Percentiles rank a stretch among this genome's conserved stretches.
phyloP scores from a whole-genome alignment of 345 rosid species.

The Draba incana region DNA sequence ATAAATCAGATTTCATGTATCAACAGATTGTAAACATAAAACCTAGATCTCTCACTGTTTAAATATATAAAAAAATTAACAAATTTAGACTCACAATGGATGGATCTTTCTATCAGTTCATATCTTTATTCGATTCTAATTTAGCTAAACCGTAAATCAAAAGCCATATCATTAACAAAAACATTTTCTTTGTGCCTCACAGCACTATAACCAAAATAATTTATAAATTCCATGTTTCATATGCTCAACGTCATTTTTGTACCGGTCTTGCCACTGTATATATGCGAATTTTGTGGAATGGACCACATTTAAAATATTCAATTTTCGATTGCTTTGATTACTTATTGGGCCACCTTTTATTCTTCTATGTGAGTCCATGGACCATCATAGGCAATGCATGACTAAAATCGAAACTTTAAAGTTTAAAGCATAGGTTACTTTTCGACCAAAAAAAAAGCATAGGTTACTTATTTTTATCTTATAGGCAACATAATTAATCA shows the following conservation, averaged over 20 bases:
- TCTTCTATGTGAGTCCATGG: constrained; percentile 23
- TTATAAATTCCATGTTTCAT: background rate
- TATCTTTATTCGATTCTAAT: background rate
- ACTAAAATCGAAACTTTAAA: constrained; percentile 13
- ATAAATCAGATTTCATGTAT: too few species aligned
- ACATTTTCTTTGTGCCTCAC: constrained; percentile 2
- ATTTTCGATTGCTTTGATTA: constrained; percentile 9
- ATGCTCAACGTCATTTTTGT: constrained; percentile 22
- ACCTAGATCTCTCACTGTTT: too few species aligned
- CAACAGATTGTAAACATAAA: too few species aligned
- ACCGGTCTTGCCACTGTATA: constrained; percentile 18
- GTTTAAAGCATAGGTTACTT: background rate
- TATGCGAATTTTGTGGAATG: constrained; percentile 19
- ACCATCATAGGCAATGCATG: constrained; percentile 7
- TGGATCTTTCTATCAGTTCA: background rate
- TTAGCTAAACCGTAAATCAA: background rate
- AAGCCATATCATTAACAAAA: background rate
- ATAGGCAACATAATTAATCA: background rate
- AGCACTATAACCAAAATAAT: background rate
- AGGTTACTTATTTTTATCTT: background rate
- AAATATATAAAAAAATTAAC: too few species aligned
- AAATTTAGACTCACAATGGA: background rate
- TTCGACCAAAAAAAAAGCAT: background rate
- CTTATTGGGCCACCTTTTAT: constrained; percentile 29
- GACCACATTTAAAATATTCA: background rate